phyloP scores from a whole-genome alignment of 768 basidiomycete species.

The Russula ochroleuca region DNA sequence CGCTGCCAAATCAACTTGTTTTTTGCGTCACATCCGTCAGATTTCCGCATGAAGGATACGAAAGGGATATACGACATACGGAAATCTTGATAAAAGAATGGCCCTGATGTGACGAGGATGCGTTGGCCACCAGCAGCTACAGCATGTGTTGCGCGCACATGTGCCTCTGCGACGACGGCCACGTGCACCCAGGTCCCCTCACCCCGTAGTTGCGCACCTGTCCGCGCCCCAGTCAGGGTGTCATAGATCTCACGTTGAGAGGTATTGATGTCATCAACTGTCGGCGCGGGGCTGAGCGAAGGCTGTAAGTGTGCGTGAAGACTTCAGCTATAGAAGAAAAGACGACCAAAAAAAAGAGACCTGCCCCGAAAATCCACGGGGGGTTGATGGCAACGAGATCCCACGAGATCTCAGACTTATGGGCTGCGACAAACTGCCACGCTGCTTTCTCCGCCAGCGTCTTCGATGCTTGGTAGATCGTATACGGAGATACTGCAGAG shows the following conservation, averaged over 20 bases:
- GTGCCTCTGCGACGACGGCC: constrained; percentile 6
- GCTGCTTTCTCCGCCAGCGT: constrained; percentile 57
- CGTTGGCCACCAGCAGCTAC: constrained; percentile 16
- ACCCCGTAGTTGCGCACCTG: not conserved
- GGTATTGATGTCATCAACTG: constrained; percentile 16
- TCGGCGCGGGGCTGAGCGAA: constrained; percentile 29
- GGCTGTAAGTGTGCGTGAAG: constrained; percentile 25
- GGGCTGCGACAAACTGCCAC: constrained; percentile 46
- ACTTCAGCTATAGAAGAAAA: not conserved
- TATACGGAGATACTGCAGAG: constrained; percentile 35
- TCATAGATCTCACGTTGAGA: constrained; percentile 19
- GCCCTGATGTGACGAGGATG: constrained; percentile 13
- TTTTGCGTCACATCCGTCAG: not conserved
- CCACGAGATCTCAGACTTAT: constrained; percentile 44
- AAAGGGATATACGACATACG: not conserved
- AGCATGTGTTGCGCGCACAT: constrained; percentile 5
- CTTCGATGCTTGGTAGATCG: constrained; percentile 58
- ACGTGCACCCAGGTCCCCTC: constrained; percentile 16
- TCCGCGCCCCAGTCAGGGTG: constrained; percentile 7
- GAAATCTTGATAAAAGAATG: constrained; percentile 15
- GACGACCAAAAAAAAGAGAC: not conserved
- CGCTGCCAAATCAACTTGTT: constrained; percentile 10
- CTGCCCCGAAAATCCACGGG: constrained; percentile 35
- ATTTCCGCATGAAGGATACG: too few relatives aligned
- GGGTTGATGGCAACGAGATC: constrained; percentile 54